A percentile compares a stretch with the other conserved stretches of the same genome.
Conservation (phyloP, 1,139 yeast species). For the Candida smagusa region DNA sequence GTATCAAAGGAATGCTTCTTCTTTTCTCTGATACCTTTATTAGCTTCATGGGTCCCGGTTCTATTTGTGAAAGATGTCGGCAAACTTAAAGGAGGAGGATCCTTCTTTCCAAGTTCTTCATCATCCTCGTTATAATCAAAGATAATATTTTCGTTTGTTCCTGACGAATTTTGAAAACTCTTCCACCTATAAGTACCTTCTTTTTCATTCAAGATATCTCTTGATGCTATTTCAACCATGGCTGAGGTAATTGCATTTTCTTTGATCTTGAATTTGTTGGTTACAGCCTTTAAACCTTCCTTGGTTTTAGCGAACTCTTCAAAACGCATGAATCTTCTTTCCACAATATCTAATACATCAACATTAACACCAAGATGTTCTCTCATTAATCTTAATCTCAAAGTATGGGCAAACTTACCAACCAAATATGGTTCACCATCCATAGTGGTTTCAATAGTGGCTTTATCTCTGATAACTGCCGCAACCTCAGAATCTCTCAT, state of each 20-base stretch:
- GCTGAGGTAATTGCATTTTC: conserved; percentile 50
- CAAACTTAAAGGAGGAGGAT: conserved; percentile 35
- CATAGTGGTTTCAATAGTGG: conserved; percentile 72
- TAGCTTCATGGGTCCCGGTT: conserved; percentile 74
- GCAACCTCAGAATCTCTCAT: conserved; percentile 93
- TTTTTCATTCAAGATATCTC: conserved; percentile 54
- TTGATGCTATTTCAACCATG: conserved; percentile 69
- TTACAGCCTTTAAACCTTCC: conserved; percentile 43
- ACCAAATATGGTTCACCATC: conserved; percentile 78
- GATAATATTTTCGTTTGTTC: conserved; percentile 20
- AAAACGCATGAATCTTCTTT: conserved; percentile 63
- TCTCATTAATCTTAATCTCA: conserved; percentile 89
- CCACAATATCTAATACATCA: conserved; percentile 81
- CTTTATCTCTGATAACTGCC: conserved; percentile 79
- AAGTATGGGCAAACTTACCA: conserved; percentile 83
- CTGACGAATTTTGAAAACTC: conserved; percentile 23
- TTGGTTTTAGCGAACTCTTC: conserved; percentile 52
- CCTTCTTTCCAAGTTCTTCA: conserved; percentile 17
- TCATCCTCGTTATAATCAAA: conserved; percentile 27
- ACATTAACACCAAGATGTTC: conserved; percentile 95
- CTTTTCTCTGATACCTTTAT: conserved; percentile 77
- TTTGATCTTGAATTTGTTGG: conserved; percentile 32
- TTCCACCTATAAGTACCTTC: conserved; percentile 51
- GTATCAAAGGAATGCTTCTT: conserved; percentile 80
- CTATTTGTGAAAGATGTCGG: conserved; percentile 79